These are phyloP conservation scores for Exidia glandulosa DNA, from an alignment of 768 basidiomycete species.

Conservation along the genomic window DNA sequence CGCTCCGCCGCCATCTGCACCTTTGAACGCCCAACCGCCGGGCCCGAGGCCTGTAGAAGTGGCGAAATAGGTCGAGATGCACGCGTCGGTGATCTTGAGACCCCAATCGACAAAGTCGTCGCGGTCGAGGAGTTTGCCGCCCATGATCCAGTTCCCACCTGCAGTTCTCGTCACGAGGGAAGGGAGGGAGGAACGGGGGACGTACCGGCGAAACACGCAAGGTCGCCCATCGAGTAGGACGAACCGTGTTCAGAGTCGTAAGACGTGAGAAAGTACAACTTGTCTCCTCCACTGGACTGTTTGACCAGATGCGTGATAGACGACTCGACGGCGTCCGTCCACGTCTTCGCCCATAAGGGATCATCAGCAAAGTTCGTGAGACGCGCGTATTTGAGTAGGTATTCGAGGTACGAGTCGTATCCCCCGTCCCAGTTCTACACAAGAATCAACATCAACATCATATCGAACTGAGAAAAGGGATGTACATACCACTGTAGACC, in stretches of 20 bases:
- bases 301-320: slow-evolving; percentile 48
- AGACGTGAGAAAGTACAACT: slow-evolving; percentile 55
- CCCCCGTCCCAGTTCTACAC: slow-evolving; percentile 54
- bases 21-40: slow-evolving; percentile 40
- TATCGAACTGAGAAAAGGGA: neutral
- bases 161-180: neutral
- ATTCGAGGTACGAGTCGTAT: slow-evolving; percentile 69
- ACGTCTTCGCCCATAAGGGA: slow-evolving; percentile 50
- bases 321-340: slow-evolving; percentile 60
- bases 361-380: slow-evolving; percentile 58
- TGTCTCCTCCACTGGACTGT: slow-evolving; percentile 55
- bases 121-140: slow-evolving; percentile 59
- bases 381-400: slow-evolving; percentile 61
- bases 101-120: slow-evolving; percentile 54
- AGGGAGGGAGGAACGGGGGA: neutral
- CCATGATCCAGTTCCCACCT: slow-evolving; percentile 63
- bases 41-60: slow-evolving; percentile 69
- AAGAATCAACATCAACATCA: neutral
- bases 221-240: slow-evolving; percentile 53
- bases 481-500: slow-evolving; percentile 39
- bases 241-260: slow-evolving; percentile 33
- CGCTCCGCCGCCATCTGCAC: slow-evolving; percentile 22
- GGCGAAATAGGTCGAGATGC: slow-evolving; percentile 75
- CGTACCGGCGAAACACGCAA: slow-evolving; percentile 53
- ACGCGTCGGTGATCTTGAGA: slow-evolving; percentile 53